phyloP scores from a whole-genome alignment of 106 monocot genomes.

The Amphibolis antarctica region DNA sequence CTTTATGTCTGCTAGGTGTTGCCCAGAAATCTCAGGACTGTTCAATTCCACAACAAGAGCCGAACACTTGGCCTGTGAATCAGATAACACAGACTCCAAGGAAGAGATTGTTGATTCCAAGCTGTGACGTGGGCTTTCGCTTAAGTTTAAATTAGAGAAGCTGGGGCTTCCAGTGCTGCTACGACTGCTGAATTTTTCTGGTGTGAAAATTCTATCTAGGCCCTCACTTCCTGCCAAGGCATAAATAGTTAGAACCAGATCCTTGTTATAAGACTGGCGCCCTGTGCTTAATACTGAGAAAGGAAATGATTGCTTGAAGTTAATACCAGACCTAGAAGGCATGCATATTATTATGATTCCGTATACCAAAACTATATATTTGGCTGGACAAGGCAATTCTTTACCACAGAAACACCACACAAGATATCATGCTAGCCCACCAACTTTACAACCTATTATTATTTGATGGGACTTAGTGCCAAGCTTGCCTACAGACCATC shows the following conservation, averaged over 20 bases:
- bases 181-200: slow-evolving; percentile 58
- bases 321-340: too few relatives aligned
- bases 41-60: slow-evolving; percentile 41
- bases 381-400: too few relatives aligned
- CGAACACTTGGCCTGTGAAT: slow-evolving; percentile 62
- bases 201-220: slow-evolving; percentile 59
- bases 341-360: too few relatives aligned
- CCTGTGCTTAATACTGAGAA: too few relatives aligned
- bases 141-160: slow-evolving; percentile 37
- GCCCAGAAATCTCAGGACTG: slow-evolving; percentile 21
- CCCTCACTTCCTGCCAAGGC: slow-evolving; percentile 59
- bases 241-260: not conserved
- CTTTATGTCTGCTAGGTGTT: slow-evolving; percentile 34
- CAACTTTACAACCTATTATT: too few relatives aligned
- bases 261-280: too few relatives aligned
- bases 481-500: too few relatives aligned
- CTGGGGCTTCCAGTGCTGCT: slow-evolving; percentile 35
- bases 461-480: too few relatives aligned
- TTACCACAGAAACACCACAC: too few relatives aligned
- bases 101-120: slow-evolving; percentile 40
- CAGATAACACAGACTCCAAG: slow-evolving; percentile 48
- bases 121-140: slow-evolving; percentile 12
- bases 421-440: too few relatives aligned
- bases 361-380: too few relatives aligned
- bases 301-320: too few relatives aligned